These are phyloP conservation scores for Abrus precatorius DNA, from an alignment of 306 rosid species.

Conservation along the genomic window DNA sequence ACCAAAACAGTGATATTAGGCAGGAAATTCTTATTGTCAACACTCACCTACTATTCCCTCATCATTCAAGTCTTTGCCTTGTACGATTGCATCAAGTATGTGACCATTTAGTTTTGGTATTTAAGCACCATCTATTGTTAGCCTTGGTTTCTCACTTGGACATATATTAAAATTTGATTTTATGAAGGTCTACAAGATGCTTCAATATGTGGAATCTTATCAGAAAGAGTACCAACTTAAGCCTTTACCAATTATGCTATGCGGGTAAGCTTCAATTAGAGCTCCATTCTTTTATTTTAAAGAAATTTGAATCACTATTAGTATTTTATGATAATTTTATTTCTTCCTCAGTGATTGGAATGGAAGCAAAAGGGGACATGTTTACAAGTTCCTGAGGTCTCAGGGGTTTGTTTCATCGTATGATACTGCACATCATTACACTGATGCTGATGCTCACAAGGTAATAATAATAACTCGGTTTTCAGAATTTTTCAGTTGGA, in stretches of 20 bases:
- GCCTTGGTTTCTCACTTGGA: constrained; percentile 3
- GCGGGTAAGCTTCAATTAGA: constrained; percentile 70
- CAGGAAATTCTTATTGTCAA: constrained; percentile 62
- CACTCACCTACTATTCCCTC: constrained; percentile 67
- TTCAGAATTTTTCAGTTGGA: constrained; percentile 23
- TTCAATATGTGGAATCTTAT: constrained; percentile 80
- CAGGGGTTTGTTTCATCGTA: constrained; percentile 92
- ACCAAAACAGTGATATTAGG: constrained; percentile 46
- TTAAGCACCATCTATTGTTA: neutral
- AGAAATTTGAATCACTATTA: neutral
- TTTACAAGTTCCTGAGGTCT: constrained; percentile 86
- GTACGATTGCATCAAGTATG: constrained; percentile 62
- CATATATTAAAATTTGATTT: constrained; percentile 15
- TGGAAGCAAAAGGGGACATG: constrained; percentile 92
- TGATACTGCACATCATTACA: constrained; percentile 86
- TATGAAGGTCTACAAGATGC: constrained; percentile 80
- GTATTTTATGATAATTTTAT: neutral
- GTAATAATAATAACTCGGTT: constrained; percentile 49
- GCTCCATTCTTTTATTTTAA: neutral
- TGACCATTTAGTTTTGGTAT: constrained; percentile 22
- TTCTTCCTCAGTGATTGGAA: constrained; percentile 81
- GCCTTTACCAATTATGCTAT: constrained; percentile 80
- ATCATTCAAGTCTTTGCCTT: constrained; percentile 61
- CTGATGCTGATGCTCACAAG: constrained; percentile 92
- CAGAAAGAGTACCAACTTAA: constrained; percentile 76